Percentiles rank a stretch among this genome's conserved stretches.
These are phyloP conservation scores for Colletotrichum sp. DNA, from an alignment of 2,329 filamentous ascomycete species.

Conservation along the genomic window DNA sequence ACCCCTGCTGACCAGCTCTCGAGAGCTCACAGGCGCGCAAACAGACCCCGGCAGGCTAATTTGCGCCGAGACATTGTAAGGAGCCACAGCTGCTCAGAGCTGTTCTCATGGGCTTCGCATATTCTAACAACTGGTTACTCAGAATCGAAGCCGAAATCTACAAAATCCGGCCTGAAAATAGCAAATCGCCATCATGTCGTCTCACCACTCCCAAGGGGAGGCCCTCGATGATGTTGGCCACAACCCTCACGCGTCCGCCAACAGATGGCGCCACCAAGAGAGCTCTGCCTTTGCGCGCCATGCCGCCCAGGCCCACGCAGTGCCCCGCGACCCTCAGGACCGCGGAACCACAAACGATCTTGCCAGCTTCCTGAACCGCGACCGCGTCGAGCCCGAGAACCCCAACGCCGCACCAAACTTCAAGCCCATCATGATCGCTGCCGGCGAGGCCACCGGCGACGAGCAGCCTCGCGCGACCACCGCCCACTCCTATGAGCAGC, in stretches of 20 bases:
- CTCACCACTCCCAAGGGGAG: slow-evolving; percentile 23
- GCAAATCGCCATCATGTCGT: slow-evolving; percentile 21
- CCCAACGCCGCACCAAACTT: slow-evolving; percentile 38
- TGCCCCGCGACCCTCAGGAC: slow-evolving; percentile 45
- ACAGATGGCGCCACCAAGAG: slow-evolving; percentile 68
- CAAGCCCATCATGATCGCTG: slow-evolving; percentile 55
- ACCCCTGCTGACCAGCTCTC: neutral
- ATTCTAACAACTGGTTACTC: slow-evolving; percentile 6
- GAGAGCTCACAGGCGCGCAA: slow-evolving; percentile 3
- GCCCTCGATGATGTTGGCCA: slow-evolving; percentile 36
- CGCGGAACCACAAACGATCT: slow-evolving; percentile 54
- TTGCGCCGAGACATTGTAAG: slow-evolving; percentile 20
- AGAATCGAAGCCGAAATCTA: slow-evolving; percentile 28
- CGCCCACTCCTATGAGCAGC: slow-evolving; percentile 11
- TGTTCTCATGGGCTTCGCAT: neutral
- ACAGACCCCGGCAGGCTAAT: neutral
- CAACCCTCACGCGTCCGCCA: slow-evolving; percentile 62
- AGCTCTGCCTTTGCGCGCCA: slow-evolving; percentile 59
- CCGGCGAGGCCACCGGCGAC: slow-evolving; percentile 36
- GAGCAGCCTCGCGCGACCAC: slow-evolving; percentile 19
- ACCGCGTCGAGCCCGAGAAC: slow-evolving; percentile 50
- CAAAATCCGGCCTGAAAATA: slow-evolving; percentile 20
- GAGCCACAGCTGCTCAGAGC: neutral
- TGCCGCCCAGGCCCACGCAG: slow-evolving; percentile 38
- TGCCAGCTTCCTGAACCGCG: slow-evolving; percentile 60